Base-by-base conservation (phyloP, 345 rosid genomes). In the Eutrema japonicum region DNA sequence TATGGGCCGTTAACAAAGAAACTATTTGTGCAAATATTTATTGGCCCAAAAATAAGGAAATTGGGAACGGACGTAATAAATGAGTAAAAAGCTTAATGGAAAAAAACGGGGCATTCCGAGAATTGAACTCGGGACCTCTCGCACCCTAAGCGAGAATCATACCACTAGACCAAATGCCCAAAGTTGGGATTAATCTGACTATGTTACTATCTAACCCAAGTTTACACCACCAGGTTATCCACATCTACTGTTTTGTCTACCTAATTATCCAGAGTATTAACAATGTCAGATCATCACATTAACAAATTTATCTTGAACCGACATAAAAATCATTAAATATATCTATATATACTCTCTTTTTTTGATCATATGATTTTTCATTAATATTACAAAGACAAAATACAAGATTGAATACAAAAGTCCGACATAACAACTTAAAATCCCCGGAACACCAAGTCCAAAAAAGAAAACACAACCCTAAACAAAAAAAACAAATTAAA, bases 101-200 rank as follows among this genome's bases (percentile, higher is more conserved):
- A 2, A 7, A 7, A 10, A 37, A 5, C 0, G 82, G 82, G 82
- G 82, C 82, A 83, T 83, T 92, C 88, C 86, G 87, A 89, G 88
- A 86, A 83, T 89, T 83, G 90, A 83, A 83, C 89, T 87, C 88
- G 84, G 85, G 88, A 84, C 89, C 88, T 87, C 89, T 89, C 83
- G 87, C 86, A 87, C 89, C 89, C 87, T 82, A 91, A 91, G 88
- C 95, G 89, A 89, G 92, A 87, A 89, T 87, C 88, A 85, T 86
- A 78, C 88, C 91, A 87, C 91, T 87, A 85, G 88, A 87, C 95
- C 95, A 89, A 91, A 83, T 83, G 92, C 92, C 89, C 90, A 4
- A 6, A 1, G 5, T 5, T 26, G 46, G 0, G 0, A 11, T 3
- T 2, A 0, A 0, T 6, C 0, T 37, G 3, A 7, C 9, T 7